Evolutionary conservation across 805 yeast species (phyloP).

Genomic region (Lipomyces sp.): DNA sequence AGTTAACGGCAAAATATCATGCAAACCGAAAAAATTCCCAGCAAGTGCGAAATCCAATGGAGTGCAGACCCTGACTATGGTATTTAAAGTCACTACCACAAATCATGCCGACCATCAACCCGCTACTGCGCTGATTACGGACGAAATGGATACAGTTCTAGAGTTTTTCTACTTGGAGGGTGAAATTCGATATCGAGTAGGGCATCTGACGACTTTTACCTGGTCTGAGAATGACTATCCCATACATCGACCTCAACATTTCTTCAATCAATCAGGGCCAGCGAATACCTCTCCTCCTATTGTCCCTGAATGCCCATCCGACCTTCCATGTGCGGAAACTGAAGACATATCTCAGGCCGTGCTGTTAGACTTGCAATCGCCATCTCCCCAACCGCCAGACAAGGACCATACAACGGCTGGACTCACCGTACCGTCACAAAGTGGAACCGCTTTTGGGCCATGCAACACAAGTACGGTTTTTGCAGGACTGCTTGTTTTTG

Average conservation of each 20-base stretch:
- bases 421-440: neutral
- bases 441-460: conserved; percentile 26
- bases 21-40: conserved; percentile 17
- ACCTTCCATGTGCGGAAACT: neutral
- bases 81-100: conserved; percentile 22
- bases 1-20: conserved; percentile 11
- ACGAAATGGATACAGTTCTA: conserved; percentile 21
- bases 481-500: conserved; percentile 29
- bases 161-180: conserved; percentile 34
- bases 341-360: neutral
- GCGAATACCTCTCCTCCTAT: conserved; percentile 20
- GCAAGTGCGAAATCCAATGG: conserved; percentile 30
- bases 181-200: conserved; percentile 29
- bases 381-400: neutral
- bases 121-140: conserved; percentile 12
- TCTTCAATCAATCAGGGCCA: conserved; percentile 15
- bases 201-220: conserved; percentile 20
- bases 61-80: conserved; percentile 30
- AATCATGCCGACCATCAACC: conserved; percentile 8
- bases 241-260: conserved; percentile 29
- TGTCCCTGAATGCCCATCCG: conserved; percentile 2
- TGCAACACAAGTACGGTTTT: conserved; percentile 31
- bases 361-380: neutral
- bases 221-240: conserved; percentile 25
- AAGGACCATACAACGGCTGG: neutral